Conservation (phyloP, 2,329 filamentous ascomycete genomes). For the Metarhizium rileyi region DNA sequence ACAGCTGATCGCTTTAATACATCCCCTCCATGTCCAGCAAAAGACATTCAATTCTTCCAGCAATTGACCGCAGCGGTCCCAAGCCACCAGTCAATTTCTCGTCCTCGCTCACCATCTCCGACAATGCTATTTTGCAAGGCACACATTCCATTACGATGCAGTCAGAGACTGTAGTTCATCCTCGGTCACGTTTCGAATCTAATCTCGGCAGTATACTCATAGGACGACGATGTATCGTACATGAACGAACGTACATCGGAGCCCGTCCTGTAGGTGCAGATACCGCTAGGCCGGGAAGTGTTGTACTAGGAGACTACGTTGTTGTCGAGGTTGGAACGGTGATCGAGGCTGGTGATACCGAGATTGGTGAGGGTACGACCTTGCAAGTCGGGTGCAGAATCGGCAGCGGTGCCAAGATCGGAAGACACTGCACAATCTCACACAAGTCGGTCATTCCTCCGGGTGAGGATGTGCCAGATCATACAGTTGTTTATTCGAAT, state of each 20-base stretch:
- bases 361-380: conserved; percentile 49
- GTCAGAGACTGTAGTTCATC: conserved; percentile 74
- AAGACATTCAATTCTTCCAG: conserved; percentile 46
- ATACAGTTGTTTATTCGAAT: conserved; percentile 59
- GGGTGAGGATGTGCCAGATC: conserved; percentile 51
- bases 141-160: conserved; percentile 70
- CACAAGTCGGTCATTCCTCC: conserved; percentile 50
- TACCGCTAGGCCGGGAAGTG: conserved; percentile 31
- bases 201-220: conserved; percentile 69
- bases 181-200: conserved; percentile 70
- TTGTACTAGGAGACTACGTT: conserved; percentile 51
- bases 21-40: conserved; percentile 31
- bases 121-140: conserved; percentile 56
- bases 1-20: neutral
- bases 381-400: conserved; percentile 52
- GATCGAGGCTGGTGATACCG: conserved; percentile 53
- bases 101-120: conserved; percentile 50
- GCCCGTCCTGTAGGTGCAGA: conserved; percentile 22
- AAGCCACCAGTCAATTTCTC: conserved; percentile 54
- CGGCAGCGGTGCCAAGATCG: conserved; percentile 50
- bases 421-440: conserved; percentile 63
- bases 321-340: conserved; percentile 49
- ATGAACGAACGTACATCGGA: conserved; percentile 56
- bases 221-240: conserved; percentile 72
- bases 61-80: conserved; percentile 41